Evolutionary conservation across 1,139 yeast genomes (phyloP), one percentile per base, ranked within the genome.

Genomic region (Zygoascus sp.): DNA sequence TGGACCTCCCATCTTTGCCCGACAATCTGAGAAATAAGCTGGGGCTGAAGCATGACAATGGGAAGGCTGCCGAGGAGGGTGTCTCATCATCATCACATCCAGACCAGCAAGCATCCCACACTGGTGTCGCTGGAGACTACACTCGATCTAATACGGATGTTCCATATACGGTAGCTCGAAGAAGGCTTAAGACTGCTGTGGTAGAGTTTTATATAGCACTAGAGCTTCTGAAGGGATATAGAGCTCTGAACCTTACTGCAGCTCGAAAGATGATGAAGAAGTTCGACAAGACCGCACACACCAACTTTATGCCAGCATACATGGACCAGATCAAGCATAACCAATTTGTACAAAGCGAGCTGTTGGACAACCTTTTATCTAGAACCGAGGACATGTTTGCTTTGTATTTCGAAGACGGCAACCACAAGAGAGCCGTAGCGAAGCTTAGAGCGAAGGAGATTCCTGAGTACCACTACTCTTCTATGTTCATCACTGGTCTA

Each of bases 261-360:
- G 80, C 90, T 58, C 76, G 96, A 49, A 92, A 92, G 59, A 81
- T 92, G 60, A 74, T 89, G 47, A 92, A 92, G 61, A 92, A 92
- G 64, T 89, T 79, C 61, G 98, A 92, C 66, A 92, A 92, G 59
- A 72, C 83, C 3, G 74, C 83, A 15, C 64, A 69, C 15, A 73
- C 80, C 3, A 57, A 69, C 1, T 67, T 80, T 16, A 71, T 81
- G 23, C 66, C 69, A 1, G 58, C 63, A 2, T 89, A 82, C 60
- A 76, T 87, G 82, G 74, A 73, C 21, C 77, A 75, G 50, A 75
- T 86, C 10, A 71, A 73, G 41, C 28, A 23, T 21, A 58, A 65
- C 2, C 76, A 81, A 58, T 83, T 86, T 60, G 75, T 76, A 41
- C 75, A 81, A 6, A 80, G 88, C 55, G 88, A 81, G 50, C 73